A percentile compares a stretch with the other conserved stretches of the same genome.
phyloP scores from a whole-genome alignment of 2,329 filamentous ascomycete species.

The Calonectria pseudoreteaudii region DNA sequence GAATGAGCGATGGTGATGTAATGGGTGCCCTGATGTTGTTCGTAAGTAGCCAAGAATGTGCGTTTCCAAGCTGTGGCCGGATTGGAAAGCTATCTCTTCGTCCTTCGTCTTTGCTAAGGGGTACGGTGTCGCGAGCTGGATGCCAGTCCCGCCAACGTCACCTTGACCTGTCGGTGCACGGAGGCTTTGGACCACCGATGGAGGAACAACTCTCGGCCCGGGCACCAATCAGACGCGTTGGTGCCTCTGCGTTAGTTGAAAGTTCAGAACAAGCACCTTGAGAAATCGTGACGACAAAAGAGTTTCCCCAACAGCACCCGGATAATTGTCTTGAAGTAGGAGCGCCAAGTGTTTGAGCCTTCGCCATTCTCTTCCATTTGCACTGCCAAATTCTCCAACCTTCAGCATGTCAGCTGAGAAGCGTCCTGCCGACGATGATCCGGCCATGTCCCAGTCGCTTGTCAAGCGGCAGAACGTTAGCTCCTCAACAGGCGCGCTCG shows the following conservation, averaged over 20 bases:
- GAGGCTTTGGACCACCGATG: constrained; percentile 36
- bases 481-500: constrained; percentile 59
- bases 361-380: constrained; percentile 12
- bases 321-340: constrained; percentile 7
- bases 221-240: constrained; percentile 41
- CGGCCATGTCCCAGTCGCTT: constrained; percentile 81
- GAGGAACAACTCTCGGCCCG: constrained; percentile 53
- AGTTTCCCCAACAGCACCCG: constrained; percentile 25
- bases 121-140: constrained; percentile 28
- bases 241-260: constrained; percentile 34
- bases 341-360: constrained; percentile 19
- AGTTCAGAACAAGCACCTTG: constrained; percentile 29
- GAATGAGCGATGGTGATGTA: not conserved
- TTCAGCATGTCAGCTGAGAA: constrained; percentile 89
- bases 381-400: not conserved
- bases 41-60: not conserved
- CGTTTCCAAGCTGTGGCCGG: not conserved
- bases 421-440: constrained; percentile 87
- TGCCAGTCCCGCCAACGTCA: constrained; percentile 31
- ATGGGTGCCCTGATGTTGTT: not conserved
- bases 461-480: constrained; percentile 88
- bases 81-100: constrained; percentile 1
- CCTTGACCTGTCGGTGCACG: constrained; percentile 38
- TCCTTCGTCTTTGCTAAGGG: constrained; percentile 16
- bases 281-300: constrained; percentile 15